These are phyloP conservation scores for Microcos paniculata DNA, from an alignment of 345 rosid species.

Conservation along the genomic window DNA sequence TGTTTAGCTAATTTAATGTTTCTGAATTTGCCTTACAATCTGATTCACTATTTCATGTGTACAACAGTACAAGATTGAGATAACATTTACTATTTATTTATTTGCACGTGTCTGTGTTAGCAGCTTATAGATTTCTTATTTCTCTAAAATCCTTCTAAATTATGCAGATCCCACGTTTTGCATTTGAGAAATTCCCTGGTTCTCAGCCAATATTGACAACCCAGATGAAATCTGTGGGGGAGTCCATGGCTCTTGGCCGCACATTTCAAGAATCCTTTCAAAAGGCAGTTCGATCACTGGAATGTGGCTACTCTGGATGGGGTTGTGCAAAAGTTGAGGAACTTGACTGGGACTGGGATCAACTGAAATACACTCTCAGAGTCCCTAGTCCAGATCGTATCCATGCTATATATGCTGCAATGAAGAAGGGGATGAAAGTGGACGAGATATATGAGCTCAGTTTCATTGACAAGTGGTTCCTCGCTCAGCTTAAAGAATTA, in stretches of 20 bases:
- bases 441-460: conserved; percentile 81
- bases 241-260: conserved; percentile 90
- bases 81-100: background rate
- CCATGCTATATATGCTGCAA: conserved; percentile 85
- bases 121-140: background rate
- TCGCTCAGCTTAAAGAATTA: conserved; percentile 79
- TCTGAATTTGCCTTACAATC: background rate
- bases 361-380: conserved; percentile 78
- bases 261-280: conserved; percentile 98
- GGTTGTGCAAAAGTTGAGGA: conserved; percentile 78
- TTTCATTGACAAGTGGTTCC: conserved; percentile 93
- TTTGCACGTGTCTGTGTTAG: background rate
- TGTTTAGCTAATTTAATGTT: no score
- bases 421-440: conserved; percentile 95
- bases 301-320: conserved; percentile 88
- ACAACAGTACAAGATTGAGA: background rate
- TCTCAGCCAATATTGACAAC: conserved; percentile 86
- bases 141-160: background rate
- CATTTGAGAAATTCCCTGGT: conserved; percentile 98
- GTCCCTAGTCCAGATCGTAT: conserved; percentile 89
- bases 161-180: conserved; percentile 90
- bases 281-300: conserved; percentile 87
- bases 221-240: conserved; percentile 98
- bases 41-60: no score
- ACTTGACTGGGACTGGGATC: conserved; percentile 92